Base-by-base conservation (phyloP, 768 basidiomycete species). In the Bullera alba region DNA sequence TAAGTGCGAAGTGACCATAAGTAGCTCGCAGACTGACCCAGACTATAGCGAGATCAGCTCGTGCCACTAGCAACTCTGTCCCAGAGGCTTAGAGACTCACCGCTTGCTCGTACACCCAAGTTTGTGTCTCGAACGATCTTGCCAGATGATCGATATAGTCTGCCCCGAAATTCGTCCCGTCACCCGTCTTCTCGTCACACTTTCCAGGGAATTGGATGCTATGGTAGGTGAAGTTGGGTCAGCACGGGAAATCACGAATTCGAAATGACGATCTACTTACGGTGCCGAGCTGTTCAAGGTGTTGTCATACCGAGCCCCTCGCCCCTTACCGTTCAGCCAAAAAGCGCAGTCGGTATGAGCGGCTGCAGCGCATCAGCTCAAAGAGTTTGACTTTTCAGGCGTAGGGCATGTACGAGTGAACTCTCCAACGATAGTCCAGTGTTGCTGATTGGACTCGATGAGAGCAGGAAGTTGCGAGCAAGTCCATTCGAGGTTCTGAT, bases 351-450 rank as follows among this genome's bases (percentile, higher is more conserved):
- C 66, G 5, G 66, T 68, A 48, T 68, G 55, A 22, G 66, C 63
- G 12, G 61, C 65, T 67, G 36, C 28, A 10, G 10, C 30, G n/a
- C n/a, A n/a, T n/a, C n/a, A n/a, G n/a, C n/a, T n/a, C 23, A 38
- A 39, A 22, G 19, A 12, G 5, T 1, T 10, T 29, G 28, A 38
- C 4, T 27, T 27, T 14, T 22, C 14, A 4, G 16, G 17, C 6
- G 25, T 39, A 39, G 10, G 32, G n/a, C 10, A 41, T 62, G 63
- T 35, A 69, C 69, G 61, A 66, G 84, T 82, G 83, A 86, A 95
- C 74, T 95, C 90, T 35, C 90, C 89, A 22, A 90, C 87, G 37
- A 90, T 76, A 15, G 81, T 77, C 89, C 87, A 89, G 23, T 91
- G 78, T 55, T 83, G 82, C 8, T 80, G 46, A 42, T 72, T 57